These are phyloP conservation scores for Aureobasidium sp. DNA, from an alignment of 2,329 filamentous ascomycete genomes.

Conservation along the genomic window DNA sequence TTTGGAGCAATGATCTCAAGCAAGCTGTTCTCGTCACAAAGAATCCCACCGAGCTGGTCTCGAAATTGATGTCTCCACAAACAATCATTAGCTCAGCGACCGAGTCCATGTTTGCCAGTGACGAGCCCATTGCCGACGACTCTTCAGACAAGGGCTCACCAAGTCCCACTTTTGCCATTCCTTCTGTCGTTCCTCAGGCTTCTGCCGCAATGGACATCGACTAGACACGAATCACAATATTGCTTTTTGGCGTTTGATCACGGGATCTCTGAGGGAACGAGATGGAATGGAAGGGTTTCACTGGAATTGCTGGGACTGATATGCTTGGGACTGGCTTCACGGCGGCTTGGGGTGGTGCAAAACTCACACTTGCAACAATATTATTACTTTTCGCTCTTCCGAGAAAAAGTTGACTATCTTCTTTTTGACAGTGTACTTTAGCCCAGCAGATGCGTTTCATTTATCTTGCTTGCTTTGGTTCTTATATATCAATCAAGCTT, in stretches of 20 bases:
- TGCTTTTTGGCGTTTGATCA: neutral
- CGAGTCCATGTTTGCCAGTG: conserved; percentile 9
- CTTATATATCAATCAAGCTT: neutral
- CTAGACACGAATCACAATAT: neutral
- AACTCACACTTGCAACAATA: neutral
- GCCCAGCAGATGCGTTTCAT: neutral
- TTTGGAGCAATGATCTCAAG: conserved; percentile 43
- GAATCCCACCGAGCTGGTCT: conserved; percentile 27
- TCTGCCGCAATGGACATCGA: conserved; percentile 7
- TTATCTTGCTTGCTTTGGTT: neutral
- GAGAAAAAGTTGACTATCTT: neutral
- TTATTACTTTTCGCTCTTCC: neutral
- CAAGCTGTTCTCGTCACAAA: conserved; percentile 40
- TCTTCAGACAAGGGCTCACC: conserved; percentile 6
- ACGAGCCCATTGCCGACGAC: conserved; percentile 1
- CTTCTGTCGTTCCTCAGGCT: neutral
- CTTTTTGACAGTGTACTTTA: neutral
- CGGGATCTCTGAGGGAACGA: neutral
- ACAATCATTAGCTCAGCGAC: neutral
- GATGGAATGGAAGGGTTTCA: neutral
- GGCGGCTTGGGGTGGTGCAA: neutral
- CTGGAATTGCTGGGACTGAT: neutral
- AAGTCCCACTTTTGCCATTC: neutral
- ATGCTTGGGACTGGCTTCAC: conserved; percentile 6
- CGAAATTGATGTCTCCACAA: conserved; percentile 22